Base-by-base conservation (phyloP, 352 stramenopile species). In the Phytopythium cucurbitacearum region DNA sequence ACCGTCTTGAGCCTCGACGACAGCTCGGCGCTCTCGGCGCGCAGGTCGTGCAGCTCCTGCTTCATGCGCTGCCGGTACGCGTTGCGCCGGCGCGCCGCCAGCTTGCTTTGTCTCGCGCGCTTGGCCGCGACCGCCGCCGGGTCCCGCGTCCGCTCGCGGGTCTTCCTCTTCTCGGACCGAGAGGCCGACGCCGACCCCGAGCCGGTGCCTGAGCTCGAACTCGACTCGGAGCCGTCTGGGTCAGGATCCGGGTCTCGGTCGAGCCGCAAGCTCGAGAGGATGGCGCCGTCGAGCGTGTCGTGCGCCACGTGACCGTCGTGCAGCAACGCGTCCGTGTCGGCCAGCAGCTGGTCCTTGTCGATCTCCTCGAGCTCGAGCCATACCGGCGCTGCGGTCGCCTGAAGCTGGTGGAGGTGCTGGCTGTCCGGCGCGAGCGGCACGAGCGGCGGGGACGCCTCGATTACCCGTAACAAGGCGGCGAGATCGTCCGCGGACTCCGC, bases 61-160 rank as follows among this genome's bases (percentile, higher is more conserved):
- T 76, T 76, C 42, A 71, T 62, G 7, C 57, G 57, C 46, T 73
- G 49, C 5, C 69, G 69, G 38, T 79, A 76, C 34, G 60, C 43
- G 44, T 70, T 69, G 32, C 62, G 65, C 37, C 65, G 65, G 7
- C 58, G 50, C 0, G 65, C 61, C 12, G 58, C 58, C 40, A 63
- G 58, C 5, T 40, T 13, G 12, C n/a, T 67, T 21, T 56, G 57
- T 3, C 35, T 10, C 5, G 47, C 47, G n/a, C 47, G 47, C 47
- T 53, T 42, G 47, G 47, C 21, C 2, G 21, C 34, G 33, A 7
- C 43, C 1, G n/a, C 6, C 5, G 33, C 12, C 11, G 28, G 21
- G 6, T 36, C 21, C 13, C 10, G 39, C 9, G 8, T 10, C 33
- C 28, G 38, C 13, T 57, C 47, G 39, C 5, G 15, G 16, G 8